Percentiles rank a stretch among this genome's conserved stretches.
phyloP scores from a whole-genome alignment of 805 yeast genomes.

The Yarrowia sp. region DNA sequence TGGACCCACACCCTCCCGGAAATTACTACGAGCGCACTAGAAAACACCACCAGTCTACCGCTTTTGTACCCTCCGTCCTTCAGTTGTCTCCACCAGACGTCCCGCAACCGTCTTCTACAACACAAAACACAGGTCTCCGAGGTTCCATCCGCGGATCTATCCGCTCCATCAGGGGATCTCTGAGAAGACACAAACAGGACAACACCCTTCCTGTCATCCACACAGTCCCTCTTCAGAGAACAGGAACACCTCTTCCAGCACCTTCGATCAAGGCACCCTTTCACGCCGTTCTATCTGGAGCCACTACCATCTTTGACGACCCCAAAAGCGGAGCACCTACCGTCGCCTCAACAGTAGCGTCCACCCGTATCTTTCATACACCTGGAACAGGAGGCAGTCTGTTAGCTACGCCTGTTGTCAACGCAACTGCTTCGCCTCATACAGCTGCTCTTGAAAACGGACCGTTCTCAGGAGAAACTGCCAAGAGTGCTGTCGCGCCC shows the following conservation, averaged over 20 bases:
- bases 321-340: slow-evolving; percentile 2
- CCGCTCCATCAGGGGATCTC: slow-evolving; percentile 15
- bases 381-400: not conserved
- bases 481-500: not conserved
- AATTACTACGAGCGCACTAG: not conserved
- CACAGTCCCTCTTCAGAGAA: not conserved
- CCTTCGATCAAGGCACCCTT: not conserved
- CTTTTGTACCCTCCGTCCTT: not conserved
- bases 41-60: not conserved
- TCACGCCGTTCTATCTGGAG: slow-evolving; percentile 1
- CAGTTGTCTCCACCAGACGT: not conserved
- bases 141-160: slow-evolving; percentile 13
- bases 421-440: not conserved
- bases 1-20: not conserved
- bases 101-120: not conserved
- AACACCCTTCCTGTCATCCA: not conserved
- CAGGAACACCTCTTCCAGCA: not conserved
- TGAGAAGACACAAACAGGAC: slow-evolving; percentile 9
- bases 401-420: too few relatives aligned
- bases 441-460: not conserved
- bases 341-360: slow-evolving; percentile 9
- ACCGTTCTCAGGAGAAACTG: not conserved
- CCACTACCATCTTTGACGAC: slow-evolving; percentile 3
- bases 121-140: slow-evolving; percentile 6
- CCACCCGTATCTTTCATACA: slow-evolving; percentile 2